Conservation (phyloP, 1,284 basidiomycete species). For the Volvariella volvacea region DNA sequence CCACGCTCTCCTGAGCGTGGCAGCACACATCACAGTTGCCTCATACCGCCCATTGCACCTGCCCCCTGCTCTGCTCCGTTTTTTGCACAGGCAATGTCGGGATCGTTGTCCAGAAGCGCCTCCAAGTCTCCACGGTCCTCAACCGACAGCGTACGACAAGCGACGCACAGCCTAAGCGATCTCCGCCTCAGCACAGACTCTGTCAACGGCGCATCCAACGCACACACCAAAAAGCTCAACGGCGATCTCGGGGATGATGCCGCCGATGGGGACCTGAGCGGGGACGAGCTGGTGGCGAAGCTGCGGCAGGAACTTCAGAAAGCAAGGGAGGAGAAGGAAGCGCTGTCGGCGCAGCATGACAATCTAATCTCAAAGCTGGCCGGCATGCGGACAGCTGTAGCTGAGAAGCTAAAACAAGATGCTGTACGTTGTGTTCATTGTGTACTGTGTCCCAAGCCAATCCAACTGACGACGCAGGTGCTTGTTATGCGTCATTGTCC, state of each 20-base stretch:
- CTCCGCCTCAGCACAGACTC: constrained; percentile 29
- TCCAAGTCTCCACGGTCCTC: too few species aligned
- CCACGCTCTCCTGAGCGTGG: too few species aligned
- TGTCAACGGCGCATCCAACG: constrained; percentile 24
- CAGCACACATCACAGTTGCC: too few species aligned
- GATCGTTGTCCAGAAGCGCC: too few species aligned
- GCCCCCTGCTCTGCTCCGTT: too few species aligned
- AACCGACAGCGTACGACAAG: background rate
- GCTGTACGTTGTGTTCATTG: constrained; percentile 58
- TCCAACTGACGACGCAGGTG: constrained; percentile 14
- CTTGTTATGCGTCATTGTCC: too few species aligned
- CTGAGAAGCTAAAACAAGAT: constrained; percentile 93
- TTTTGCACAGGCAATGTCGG: too few species aligned
- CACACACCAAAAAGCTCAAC: constrained; percentile 18
- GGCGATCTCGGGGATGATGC: constrained; percentile 18
- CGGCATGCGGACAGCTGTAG: constrained; percentile 88
- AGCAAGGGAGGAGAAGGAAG: constrained; percentile 78
- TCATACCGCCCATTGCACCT: too few species aligned
- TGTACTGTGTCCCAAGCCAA: background rate
- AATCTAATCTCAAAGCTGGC: constrained; percentile 85
- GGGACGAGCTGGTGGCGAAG: constrained; percentile 38
- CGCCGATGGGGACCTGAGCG: constrained; percentile 13
- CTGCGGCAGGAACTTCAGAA: constrained; percentile 54
- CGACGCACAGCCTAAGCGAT: constrained; percentile 11
- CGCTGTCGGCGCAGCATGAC: constrained; percentile 79